Evolutionary conservation across 164 flowering plant species (phyloP).

Genomic region (Umbellularia californica): DNA sequence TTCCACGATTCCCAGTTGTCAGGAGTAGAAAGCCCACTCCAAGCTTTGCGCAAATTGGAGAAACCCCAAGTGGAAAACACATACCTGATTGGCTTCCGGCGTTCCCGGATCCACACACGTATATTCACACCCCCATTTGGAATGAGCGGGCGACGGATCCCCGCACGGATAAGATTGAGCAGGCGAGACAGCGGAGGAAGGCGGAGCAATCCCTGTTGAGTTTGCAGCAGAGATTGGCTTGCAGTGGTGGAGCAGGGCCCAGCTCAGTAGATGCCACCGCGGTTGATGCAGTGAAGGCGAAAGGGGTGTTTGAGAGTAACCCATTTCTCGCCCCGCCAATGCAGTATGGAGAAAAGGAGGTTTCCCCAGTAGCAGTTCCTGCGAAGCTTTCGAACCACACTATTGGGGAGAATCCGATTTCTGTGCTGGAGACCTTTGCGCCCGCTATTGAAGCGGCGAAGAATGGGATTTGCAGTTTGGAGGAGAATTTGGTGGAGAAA

Average conservation of each 20-base stretch:
- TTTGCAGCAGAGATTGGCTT: slow-evolving; percentile 73
- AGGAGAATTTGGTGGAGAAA: slow-evolving; percentile 14
- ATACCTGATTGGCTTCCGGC: slow-evolving; percentile 91
- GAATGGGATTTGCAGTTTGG: slow-evolving; percentile 40
- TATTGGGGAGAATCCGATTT: slow-evolving; percentile 26
- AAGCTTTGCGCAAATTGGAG: slow-evolving; percentile 67
- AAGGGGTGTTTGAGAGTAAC: slow-evolving; percentile 27
- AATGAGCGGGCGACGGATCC: slow-evolving; percentile 75
- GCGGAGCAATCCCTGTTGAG: slow-evolving; percentile 87
- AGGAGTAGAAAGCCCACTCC: slow-evolving; percentile 38
- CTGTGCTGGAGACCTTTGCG: slow-evolving; percentile 70
- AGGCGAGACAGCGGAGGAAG: slow-evolving; percentile 79
- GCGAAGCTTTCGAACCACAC: slow-evolving; percentile 23
- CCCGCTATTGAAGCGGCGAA: slow-evolving; percentile 74
- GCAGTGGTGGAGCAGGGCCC: slow-evolving; percentile 29
- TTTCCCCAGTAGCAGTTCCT: slow-evolving; percentile 32
- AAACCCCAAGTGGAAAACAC: slow-evolving; percentile 57
- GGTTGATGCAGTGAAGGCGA: slow-evolving; percentile 13
- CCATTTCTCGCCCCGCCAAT: slow-evolving; percentile 35
- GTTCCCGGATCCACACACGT: slow-evolving; percentile 90
- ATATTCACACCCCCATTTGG: slow-evolving; percentile 68
- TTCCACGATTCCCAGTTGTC: slow-evolving; percentile 64
- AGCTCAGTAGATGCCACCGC: slow-evolving; percentile 10
- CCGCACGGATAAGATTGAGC: slow-evolving; percentile 70
- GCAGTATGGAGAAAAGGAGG: slow-evolving; percentile 45